A percentile compares a stretch with the other conserved stretches of the same genome.
Evolutionary conservation across 108 stramenopile genomes (phyloP).

Genomic region (Phaeodactylum tricornutum): DNA sequence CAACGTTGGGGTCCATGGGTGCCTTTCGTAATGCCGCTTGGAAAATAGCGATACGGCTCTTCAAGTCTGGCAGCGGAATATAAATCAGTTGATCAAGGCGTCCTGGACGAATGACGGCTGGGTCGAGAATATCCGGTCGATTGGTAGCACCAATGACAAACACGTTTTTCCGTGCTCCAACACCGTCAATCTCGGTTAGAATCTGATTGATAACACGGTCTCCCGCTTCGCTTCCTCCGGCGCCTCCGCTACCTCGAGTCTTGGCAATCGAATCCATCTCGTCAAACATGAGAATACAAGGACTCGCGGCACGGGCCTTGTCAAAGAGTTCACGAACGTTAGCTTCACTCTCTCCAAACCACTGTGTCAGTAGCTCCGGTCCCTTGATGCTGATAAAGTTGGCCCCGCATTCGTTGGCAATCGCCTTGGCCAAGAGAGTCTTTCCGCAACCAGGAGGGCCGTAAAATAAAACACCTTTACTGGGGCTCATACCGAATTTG

Average conservation of each 20-base stretch:
- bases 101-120: constrained; percentile 91
- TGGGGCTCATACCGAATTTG: constrained; percentile 87
- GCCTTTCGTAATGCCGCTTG: constrained; percentile 91
- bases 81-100: constrained; percentile 93
- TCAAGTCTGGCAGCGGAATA: constrained; percentile 85
- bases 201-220: constrained; percentile 99
- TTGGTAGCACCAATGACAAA: constrained; percentile 95
- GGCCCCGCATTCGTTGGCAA: constrained; percentile 96
- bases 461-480: constrained; percentile 91
- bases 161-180: constrained; percentile 88
- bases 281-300: constrained; percentile 98
- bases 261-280: constrained; percentile 97
- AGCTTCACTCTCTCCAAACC: constrained; percentile 98
- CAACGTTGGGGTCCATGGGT: constrained; percentile 72
- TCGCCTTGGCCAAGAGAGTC: constrained; percentile 97
- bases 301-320: constrained; percentile 79
- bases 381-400: constrained; percentile 97
- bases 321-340: constrained; percentile 92
- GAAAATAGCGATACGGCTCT: constrained; percentile 88
- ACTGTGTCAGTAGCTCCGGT: constrained; percentile 92
- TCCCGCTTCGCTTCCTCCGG: constrained; percentile 87
- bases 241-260: constrained; percentile 73
- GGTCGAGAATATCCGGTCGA: constrained; percentile 89
- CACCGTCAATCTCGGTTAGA: constrained; percentile 96
- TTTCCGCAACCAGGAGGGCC: constrained; percentile 93